phyloP scores from a whole-genome alignment of 305 asterid species.

The Fraxinus baroniana region DNA sequence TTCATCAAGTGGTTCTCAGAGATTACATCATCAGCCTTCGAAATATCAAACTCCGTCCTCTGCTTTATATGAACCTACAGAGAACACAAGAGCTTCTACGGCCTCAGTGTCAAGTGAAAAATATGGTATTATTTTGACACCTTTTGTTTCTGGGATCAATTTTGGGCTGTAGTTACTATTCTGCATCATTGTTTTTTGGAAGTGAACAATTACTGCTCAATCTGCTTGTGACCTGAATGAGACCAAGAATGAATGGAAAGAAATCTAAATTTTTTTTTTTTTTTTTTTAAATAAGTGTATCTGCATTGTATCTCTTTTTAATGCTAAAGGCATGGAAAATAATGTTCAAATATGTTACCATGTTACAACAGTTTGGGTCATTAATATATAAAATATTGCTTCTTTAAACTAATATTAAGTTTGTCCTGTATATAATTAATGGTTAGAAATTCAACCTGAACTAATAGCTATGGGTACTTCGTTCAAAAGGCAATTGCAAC shows the following conservation, averaged over 20 bases:
- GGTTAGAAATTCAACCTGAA: not conserved
- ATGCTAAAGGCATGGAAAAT: not conserved
- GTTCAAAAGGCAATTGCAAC: not conserved
- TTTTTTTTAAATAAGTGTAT: not conserved
- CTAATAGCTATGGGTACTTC: not conserved
- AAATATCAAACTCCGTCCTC: conserved; percentile 77
- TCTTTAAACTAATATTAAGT: not conserved
- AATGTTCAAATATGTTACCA: not conserved
- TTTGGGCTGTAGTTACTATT: not conserved
- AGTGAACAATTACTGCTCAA: not conserved
- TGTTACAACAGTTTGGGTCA: not conserved
- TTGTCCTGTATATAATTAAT: not conserved
- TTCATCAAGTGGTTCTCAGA: conserved; percentile 46
- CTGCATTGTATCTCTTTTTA: not conserved
- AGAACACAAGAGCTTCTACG: conserved; percentile 38
- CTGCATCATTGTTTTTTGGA: not conserved
- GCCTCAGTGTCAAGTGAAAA: conserved; percentile 45
- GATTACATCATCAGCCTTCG: conserved; percentile 42
- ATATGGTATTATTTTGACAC: conserved; percentile 36
- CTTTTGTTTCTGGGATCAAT: not conserved
- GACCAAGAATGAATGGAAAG: not conserved
- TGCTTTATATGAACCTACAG: conserved; percentile 70
- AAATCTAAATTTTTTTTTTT: not conserved
- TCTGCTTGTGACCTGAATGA: not conserved
- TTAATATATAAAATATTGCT: not conserved